Percentiles rank a stretch among this genome's conserved stretches.
Evolutionary conservation across 345 rosid genomes (phyloP).

Genomic region (Bruguiera sexangula): DNA sequence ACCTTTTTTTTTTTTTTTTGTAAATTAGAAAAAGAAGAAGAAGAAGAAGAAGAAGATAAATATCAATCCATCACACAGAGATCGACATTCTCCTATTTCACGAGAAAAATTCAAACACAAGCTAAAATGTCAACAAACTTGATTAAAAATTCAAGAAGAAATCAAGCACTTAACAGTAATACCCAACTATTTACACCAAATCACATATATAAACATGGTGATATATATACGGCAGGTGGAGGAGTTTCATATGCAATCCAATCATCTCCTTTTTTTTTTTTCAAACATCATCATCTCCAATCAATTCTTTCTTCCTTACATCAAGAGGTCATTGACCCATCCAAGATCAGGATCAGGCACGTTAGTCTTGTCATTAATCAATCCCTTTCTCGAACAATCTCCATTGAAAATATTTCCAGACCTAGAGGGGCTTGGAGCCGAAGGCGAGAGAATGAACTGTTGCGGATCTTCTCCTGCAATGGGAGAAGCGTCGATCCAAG

Average conservation of each 20-base stretch:
- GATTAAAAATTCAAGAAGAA: neutral
- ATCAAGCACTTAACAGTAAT: conserved; percentile 1
- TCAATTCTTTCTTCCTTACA: conserved; percentile 23
- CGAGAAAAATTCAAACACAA: neutral
- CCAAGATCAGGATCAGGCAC: conserved; percentile 67
- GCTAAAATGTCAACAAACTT: neutral
- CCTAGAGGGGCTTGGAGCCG: conserved; percentile 36
- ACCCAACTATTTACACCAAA: conserved; percentile 19
- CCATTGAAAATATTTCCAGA: conserved; percentile 13
- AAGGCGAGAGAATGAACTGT: conserved; percentile 57
- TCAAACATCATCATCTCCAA: conserved; percentile 2
- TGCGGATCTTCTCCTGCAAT: conserved; percentile 33
- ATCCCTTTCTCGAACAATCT: conserved; percentile 13
- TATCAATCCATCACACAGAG: neutral
- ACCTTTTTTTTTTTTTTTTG: too few species aligned
- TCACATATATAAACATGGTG: conserved; percentile 7
- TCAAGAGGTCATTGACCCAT: conserved; percentile 90
- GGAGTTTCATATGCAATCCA: neutral
- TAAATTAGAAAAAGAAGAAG: too few species aligned
- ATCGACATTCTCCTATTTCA: neutral
- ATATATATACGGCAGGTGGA: conserved; percentile 21
- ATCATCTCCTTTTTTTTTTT: conserved; percentile 6
- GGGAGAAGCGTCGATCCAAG: conserved; percentile 45
- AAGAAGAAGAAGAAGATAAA: too few species aligned
- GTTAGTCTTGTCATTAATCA: neutral